Evolutionary conservation across 768 basidiomycete species (phyloP), one percentile per base, ranked within the genome.

Genomic region (Termitomyces sp.): DNA sequence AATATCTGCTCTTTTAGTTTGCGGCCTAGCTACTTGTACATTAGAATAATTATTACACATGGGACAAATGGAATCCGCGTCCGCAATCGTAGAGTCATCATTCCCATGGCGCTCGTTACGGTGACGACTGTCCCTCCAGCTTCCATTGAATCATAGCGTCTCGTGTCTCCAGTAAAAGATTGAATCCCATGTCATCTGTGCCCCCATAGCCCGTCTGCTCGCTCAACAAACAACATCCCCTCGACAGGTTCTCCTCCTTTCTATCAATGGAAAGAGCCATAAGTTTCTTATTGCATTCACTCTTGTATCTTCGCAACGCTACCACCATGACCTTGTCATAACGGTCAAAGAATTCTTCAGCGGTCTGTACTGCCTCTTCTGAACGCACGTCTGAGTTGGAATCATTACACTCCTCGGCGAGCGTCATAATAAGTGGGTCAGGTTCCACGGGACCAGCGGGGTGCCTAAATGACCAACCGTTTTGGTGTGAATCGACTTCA

Each of bases 181-280:
- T 70, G 61, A 76, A 76, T 6, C 76, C 77, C 68, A 76, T 75
- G 45, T 76, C 78, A 48, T 78, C 77, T 2, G 74, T 73, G 3
- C 74, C 72, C 0, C 80, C 79, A 67, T 71, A 81, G 0, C 79
- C 79, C 0, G 79, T 80, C 65, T 81, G 80, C 64, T 81, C 80
- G 51, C 74, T 77, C 15, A 81, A 69, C 61, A 80, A 67, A 60
- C 80, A 81, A 56, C 77, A 79, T 1, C 74, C 75, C 52, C 74
- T 72, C 1, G 75, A 75, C 15, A 81, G 68, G 5, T 69, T 71
- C 47, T 76, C 71, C 60, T 80, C 78, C 59, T 74, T 76, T 2
- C 68, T 62, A 25, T 74, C 76, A 43, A 81, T 76, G 11, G 69
- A 65, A 37, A 64, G 65, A 0, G 77, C 77, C 56, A 66, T 68